Conservation (phyloP, 2,329 filamentous ascomycete species). For the Penicillium sp. region DNA sequence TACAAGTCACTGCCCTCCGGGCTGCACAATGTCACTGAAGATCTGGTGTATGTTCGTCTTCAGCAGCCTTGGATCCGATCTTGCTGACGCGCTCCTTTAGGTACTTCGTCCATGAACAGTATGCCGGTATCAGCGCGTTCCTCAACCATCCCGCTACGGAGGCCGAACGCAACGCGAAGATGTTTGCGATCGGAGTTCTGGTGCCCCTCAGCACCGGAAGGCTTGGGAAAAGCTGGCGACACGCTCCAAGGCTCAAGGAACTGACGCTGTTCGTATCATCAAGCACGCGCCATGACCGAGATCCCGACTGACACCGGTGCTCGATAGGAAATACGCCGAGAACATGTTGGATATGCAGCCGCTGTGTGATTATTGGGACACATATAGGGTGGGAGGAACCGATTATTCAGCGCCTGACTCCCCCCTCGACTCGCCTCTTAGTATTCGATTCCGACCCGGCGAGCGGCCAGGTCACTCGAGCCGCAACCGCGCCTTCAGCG, state of each 20-base stretch:
- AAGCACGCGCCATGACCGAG: neutral
- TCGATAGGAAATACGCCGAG: conserved; percentile 54
- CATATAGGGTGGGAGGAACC: conserved; percentile 34
- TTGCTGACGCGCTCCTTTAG: conserved; percentile 42
- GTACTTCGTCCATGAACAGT: conserved; percentile 84
- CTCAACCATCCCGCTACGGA: conserved; percentile 77
- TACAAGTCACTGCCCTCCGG: conserved; percentile 96
- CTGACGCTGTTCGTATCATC: conserved; percentile 61
- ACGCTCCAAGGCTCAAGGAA: conserved; percentile 71
- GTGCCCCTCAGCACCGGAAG: conserved; percentile 83
- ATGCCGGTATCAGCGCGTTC: conserved; percentile 89
- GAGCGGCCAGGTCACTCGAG: conserved; percentile 34
- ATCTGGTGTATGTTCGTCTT: conserved; percentile 58
- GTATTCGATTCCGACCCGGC: conserved; percentile 53
- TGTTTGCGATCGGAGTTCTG: conserved; percentile 86
- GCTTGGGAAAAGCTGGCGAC: conserved; percentile 83
- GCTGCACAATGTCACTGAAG: conserved; percentile 80
- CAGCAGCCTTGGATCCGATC: neutral
- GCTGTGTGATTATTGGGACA: conserved; percentile 79
- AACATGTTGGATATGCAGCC: conserved; percentile 61
- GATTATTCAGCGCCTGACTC: conserved; percentile 43
- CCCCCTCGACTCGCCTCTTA: conserved; percentile 52
- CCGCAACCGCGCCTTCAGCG: conserved; percentile 40
- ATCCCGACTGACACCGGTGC: conserved; percentile 11
- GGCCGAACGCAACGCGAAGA: conserved; percentile 78